Percentiles rank a stretch among this genome's conserved stretches.
Evolutionary conservation across 495 filamentous ascomycete genomes (phyloP).

Genomic region (Alectoria sarmentosa): DNA sequence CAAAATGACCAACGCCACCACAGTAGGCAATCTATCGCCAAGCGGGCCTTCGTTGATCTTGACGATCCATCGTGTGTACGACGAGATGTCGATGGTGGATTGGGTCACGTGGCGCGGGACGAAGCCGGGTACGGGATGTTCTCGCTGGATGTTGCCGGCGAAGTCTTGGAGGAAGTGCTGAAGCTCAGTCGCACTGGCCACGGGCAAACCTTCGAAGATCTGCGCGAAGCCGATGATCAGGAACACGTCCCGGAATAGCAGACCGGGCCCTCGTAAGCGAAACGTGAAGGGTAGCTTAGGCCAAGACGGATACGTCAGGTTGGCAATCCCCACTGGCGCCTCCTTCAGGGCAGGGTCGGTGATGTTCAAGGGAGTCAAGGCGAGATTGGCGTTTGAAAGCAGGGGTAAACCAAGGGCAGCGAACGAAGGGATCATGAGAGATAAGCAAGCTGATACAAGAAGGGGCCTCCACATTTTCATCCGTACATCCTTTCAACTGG

Average conservation of each 20-base stretch:
- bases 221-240: not conserved
- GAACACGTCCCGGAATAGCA: not conserved
- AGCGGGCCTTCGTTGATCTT: not conserved
- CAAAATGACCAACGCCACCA: not conserved
- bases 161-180: not conserved
- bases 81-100: not conserved
- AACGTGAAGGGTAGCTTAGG: not conserved
- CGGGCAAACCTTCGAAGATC: not conserved
- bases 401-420: not conserved
- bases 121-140: not conserved
- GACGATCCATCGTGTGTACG: not conserved
- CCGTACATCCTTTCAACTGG: too few species aligned
- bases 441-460: not conserved
- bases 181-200: not conserved
- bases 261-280: not conserved
- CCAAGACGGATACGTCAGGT: not conserved
- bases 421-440: not conserved
- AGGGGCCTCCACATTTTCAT: not conserved
- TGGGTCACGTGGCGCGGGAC: not conserved
- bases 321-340: not conserved
- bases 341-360: not conserved
- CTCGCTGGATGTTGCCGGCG: not conserved
- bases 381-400: not conserved
- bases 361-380: not conserved
- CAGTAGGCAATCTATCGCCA: not conserved